Evolutionary conservation across 805 yeast genomes (phyloP), one percentile per base, ranked within the genome.

Genomic region (Clavispora carvajalis): DNA sequence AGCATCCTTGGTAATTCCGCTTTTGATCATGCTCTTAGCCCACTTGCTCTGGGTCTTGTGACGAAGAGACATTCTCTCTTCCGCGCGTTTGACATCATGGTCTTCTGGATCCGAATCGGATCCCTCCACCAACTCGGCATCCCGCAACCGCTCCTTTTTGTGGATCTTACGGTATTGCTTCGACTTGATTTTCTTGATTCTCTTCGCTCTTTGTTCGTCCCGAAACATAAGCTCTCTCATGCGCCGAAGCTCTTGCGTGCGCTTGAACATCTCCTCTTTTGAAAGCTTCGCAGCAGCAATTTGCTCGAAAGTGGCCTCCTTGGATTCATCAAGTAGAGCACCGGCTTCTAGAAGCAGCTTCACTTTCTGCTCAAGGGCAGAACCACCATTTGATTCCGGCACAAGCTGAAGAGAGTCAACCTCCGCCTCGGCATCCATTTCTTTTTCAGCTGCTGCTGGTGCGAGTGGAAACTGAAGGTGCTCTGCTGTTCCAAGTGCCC

Each of bases 141-240:
- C 83, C 47, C 79, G 79, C 49, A 83, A 62, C 48, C 85, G 67
- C 59, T 90, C 96, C 60, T 82, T 85, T 75, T 90, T 88, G 55
- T 85, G 81, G 39, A 90, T 83, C 58, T 85, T 83, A 53, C 86
- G 85, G 63, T 81, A 93, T 1, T 88, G 75, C 63, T 91, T 93
- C 28, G 96, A 88, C 62, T 93, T 93, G 62, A 93, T 93, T 67
- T 91, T 93, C 69, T 91, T 91, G 55, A 93, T 74, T 53, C 99
- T 77, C 62, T 79, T 89, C 8, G 98, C 90, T 55, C 86, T 82
- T 57, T 82, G 77, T 67, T 91, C 97, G 54, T 91, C 97, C 54
- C 98, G 76, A 68, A 89, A 93, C 96, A 91, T 87, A 47, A 91
- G 75, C 58, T 93, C 99, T 48, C 99, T 77, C 96, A 89, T 88